Evolutionary conservation across 2,329 filamentous ascomycete species (phyloP).

Genomic region (Aureobasidium sp.): DNA sequence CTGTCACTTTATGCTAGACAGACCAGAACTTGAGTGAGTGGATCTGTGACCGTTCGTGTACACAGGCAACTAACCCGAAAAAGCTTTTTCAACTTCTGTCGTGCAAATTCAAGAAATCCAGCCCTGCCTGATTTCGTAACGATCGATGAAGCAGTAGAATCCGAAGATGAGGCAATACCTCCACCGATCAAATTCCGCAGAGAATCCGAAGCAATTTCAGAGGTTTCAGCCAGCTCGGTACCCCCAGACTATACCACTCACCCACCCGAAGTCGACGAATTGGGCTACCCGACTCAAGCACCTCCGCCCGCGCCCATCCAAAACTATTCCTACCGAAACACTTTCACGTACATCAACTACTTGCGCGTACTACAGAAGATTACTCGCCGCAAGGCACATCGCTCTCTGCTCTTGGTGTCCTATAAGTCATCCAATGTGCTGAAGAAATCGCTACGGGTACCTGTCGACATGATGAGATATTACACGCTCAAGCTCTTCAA

Average conservation of each 20-base stretch:
- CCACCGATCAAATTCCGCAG: constrained; percentile 60
- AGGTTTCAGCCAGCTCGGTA: constrained; percentile 31
- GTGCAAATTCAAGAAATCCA: constrained; percentile 53
- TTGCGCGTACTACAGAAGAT: constrained; percentile 96
- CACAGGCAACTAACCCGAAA: neutral
- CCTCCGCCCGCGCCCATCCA: constrained; percentile 72
- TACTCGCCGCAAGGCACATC: constrained; percentile 90
- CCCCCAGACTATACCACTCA: constrained; percentile 26
- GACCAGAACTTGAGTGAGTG: constrained; percentile 67
- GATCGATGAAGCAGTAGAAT: constrained; percentile 29
- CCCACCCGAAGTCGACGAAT: constrained; percentile 67
- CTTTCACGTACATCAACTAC: constrained; percentile 92
- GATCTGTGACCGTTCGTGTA: constrained; percentile 17
- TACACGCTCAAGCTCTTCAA: constrained; percentile 99
- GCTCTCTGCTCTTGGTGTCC: constrained; percentile 85
- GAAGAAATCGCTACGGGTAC: constrained; percentile 83
- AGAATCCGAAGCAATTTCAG: constrained; percentile 23
- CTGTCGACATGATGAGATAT: constrained; percentile 76
- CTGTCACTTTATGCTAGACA: constrained; percentile 77
- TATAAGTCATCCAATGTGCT: constrained; percentile 94
- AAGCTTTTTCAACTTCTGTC: constrained; percentile 90
- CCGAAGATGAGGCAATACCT: constrained; percentile 70
- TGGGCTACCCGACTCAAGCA: constrained; percentile 69
- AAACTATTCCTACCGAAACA: constrained; percentile 85
- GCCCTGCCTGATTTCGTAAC: constrained; percentile 7